Conservation (phyloP, 2,329 filamentous ascomycete genomes). For the Iodosphaeria phyllophila region DNA sequence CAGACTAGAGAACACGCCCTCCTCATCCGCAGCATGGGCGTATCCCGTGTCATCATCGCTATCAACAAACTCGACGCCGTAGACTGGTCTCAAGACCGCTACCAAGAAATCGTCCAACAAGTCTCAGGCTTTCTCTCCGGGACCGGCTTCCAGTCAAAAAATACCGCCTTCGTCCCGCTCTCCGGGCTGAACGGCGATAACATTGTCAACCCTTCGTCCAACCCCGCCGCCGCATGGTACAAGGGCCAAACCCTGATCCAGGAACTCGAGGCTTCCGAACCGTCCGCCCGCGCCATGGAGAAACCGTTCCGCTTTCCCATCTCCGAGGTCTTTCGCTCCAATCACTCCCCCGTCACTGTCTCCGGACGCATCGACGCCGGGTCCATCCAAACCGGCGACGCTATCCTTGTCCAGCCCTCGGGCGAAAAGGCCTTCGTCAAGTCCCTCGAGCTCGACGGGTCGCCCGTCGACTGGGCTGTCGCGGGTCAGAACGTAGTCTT, state of each 20-base stretch:
- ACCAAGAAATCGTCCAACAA: constrained; percentile 70
- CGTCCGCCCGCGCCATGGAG: constrained; percentile 48
- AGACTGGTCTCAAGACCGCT: constrained; percentile 65
- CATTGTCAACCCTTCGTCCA: constrained; percentile 41
- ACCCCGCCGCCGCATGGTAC: constrained; percentile 56
- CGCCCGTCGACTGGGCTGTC: constrained; percentile 70
- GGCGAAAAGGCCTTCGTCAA: constrained; percentile 69
- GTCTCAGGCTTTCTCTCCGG: constrained; percentile 65
- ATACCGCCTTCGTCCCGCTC: constrained; percentile 74
- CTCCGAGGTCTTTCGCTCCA: constrained; percentile 67
- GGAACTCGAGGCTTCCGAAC: constrained; percentile 68
- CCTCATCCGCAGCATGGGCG: constrained; percentile 75
- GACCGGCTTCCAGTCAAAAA: constrained; percentile 65
- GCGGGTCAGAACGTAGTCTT: constrained; percentile 77
- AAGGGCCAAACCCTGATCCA: constrained; percentile 60
- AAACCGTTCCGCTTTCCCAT: constrained; percentile 77
- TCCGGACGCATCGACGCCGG: constrained; percentile 76
- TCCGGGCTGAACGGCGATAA: constrained; percentile 84
- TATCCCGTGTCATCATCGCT: constrained; percentile 72
- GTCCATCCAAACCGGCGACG: constrained; percentile 68
- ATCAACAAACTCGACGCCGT: constrained; percentile 92
- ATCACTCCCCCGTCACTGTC: constrained; percentile 67
- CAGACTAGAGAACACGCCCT: constrained; percentile 91
- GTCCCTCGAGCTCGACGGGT: constrained; percentile 57
- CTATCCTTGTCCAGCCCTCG: constrained; percentile 60